Evolutionary conservation across 2,329 filamentous ascomycete genomes (phyloP), one percentile per base, ranked within the genome.

Genomic region (Elsinoe batatas): DNA sequence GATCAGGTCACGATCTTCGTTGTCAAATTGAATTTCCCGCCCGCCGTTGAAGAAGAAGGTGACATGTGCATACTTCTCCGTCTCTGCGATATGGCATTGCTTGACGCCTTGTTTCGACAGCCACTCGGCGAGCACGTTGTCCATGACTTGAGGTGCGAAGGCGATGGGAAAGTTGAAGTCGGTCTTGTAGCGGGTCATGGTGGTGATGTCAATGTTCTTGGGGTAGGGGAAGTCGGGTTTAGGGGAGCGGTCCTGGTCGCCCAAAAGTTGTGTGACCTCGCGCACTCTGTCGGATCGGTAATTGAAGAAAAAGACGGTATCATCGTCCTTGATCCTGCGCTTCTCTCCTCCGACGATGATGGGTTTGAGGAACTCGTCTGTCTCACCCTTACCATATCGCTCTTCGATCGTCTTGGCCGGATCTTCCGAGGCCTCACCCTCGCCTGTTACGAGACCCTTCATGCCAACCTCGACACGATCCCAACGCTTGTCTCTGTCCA

Each of bases 11-110:
- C 93, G 88, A 60, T 85, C 83, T 76, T 98, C 93, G 47, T 90
- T 85, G 54, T 87, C 83, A 74, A 96, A 98, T 61, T 88, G 87
- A 78, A 96, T 95, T 77, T 98, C 93, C 54, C 95, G 88, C 68
- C 93, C 93, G 57, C 93, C 93, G 76, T 98, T 98, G 84, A 97
- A 97, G 82, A 97, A 97, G 81, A 97, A 97, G 57, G 93, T 97
- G 61, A 98, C 93, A 76, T 98, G 93, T 35, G 93, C 93, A 72
- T 98, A 98, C 79, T 98, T 98, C 74, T 98, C 93, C 1, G 93
- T 98, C 80, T 98, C 93, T 57, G 93, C 93, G 63, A 97, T 82
- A 76, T 98, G 93, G 63, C 91, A 93, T 75, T 98, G 93, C 76
- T 91, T 85, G 60, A 95, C 79, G 43, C 81, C 82, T 73, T 97